Evolutionary conservation across 257 asterid genomes (phyloP).

Genomic region (Ehretia macrophylla): DNA sequence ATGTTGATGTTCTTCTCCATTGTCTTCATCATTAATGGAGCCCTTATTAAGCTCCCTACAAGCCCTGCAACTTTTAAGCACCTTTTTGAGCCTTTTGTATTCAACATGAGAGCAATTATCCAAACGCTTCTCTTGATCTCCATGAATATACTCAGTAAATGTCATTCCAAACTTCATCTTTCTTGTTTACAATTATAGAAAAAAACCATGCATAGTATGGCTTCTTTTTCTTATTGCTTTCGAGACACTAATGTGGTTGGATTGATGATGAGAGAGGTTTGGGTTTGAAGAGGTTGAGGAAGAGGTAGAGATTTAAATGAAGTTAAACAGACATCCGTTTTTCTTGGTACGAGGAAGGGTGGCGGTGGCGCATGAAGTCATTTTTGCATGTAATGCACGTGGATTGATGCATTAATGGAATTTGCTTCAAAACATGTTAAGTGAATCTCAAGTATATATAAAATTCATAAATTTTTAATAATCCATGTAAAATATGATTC

Average conservation of each 20-base stretch:
- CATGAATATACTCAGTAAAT: slow-evolving; percentile 56
- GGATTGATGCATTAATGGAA: not conserved
- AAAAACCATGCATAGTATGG: not conserved
- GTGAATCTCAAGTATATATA: too few relatives aligned
- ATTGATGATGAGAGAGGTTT: not conserved
- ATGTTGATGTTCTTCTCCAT: slow-evolving; percentile 24
- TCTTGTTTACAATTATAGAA: too few relatives aligned
- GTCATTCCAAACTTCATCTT: slow-evolving; percentile 83
- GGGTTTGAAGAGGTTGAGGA: not conserved
- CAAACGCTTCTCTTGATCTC: slow-evolving; percentile 50
- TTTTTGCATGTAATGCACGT: not conserved
- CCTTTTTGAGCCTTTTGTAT: slow-evolving; percentile 83
- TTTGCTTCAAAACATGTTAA: too few relatives aligned
- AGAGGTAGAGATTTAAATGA: not conserved
- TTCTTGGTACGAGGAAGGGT: not conserved
- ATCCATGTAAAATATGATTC: too few relatives aligned
- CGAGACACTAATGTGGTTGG: too few relatives aligned
- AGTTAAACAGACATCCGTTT: not conserved
- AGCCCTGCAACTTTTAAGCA: slow-evolving; percentile 60
- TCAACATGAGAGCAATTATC: slow-evolving; percentile 58
- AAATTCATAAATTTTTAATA: too few relatives aligned
- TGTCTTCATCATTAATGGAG: slow-evolving; percentile 14
- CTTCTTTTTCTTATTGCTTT: too few relatives aligned
- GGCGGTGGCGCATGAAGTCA: not conserved
- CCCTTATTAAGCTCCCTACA: slow-evolving; percentile 36